phyloP scores from a whole-genome alignment of 768 basidiomycete genomes.

The Podaxis carcinomalis region DNA sequence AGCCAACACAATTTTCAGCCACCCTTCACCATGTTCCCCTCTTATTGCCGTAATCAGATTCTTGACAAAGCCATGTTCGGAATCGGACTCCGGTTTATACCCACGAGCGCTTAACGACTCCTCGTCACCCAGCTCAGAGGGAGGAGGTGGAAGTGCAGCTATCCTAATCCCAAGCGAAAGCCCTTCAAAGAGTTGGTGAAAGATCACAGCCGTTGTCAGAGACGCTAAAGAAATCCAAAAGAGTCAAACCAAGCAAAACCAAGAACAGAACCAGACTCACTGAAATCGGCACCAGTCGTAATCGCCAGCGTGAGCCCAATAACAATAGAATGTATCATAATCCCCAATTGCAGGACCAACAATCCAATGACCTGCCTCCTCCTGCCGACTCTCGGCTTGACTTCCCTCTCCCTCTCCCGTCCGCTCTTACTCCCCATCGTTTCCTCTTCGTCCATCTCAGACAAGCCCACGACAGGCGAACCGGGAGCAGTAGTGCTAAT shows the following conservation, averaged over 20 bases:
- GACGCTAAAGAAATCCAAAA: conserved; percentile 41
- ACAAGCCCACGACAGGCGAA: neutral
- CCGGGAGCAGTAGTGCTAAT: neutral
- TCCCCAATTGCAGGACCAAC: conserved; percentile 78
- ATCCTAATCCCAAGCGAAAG: conserved; percentile 81
- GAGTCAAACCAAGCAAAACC: neutral
- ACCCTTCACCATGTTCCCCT: conserved; percentile 15
- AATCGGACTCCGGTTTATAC: neutral
- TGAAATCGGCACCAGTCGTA: conserved; percentile 64
- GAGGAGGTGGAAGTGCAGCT: conserved; percentile 52
- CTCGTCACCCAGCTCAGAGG: neutral
- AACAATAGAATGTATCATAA: conserved; percentile 81
- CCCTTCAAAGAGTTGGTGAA: conserved; percentile 85
- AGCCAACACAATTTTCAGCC: conserved; percentile 52
- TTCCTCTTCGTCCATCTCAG: neutral
- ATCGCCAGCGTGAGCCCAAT: conserved; percentile 78
- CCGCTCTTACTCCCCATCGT: conserved; percentile 13
- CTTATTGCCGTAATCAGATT: neutral
- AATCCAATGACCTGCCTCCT: conserved; percentile 71
- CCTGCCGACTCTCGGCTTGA: conserved; percentile 37
- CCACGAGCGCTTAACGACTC: neutral
- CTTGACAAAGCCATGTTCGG: neutral
- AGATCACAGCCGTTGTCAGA: conserved; percentile 68
- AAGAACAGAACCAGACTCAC: conserved; percentile 34
- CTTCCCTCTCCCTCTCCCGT: conserved; percentile 14